A percentile compares a stretch with the other conserved stretches of the same genome.
Evolutionary conservation across 208 protist genomes (phyloP).

Genomic region (Trypanosomatidae sp.): DNA sequence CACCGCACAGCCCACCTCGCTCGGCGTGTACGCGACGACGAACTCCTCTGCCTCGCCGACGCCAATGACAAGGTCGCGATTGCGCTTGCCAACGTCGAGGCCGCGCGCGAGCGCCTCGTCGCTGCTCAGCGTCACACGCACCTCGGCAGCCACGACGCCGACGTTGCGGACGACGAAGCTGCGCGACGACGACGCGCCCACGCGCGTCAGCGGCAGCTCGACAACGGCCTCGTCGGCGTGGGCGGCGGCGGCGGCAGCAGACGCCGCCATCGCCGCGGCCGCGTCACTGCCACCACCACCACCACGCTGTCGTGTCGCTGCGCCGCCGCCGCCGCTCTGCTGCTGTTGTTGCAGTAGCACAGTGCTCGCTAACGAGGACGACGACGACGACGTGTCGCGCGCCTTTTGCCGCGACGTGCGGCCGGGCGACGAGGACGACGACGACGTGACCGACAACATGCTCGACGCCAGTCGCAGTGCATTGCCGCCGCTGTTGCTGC

Average conservation of each 20-base stretch:
- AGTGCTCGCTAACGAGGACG: no score
- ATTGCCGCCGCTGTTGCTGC: neutral
- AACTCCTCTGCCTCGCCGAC: conserved; percentile 37
- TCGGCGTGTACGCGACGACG: conserved; percentile 42
- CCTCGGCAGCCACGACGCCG: conserved; percentile 65
- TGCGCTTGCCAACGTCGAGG: conserved; percentile 16
- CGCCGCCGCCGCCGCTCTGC: no score
- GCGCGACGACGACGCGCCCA: conserved; percentile 31
- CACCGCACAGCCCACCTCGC: conserved; percentile 16
- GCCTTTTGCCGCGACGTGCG: no score
- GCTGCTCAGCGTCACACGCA: conserved; percentile 49
- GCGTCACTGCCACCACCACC: neutral
- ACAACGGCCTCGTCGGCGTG: conserved; percentile 25
- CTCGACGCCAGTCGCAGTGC: neutral
- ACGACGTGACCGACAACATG: neutral
- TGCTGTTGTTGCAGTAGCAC: no score
- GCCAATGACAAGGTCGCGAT: conserved; percentile 43
- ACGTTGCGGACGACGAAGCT: conserved; percentile 78
- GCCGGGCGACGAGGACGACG: neutral
- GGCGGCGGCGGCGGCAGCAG: neutral
- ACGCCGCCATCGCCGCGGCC: neutral
- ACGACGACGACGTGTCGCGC: no score
- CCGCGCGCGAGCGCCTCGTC: conserved; percentile 8
- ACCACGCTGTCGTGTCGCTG: no score
- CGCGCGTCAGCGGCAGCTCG: conserved; percentile 62